A percentile compares a stretch with the other conserved stretches of the same genome.
Evolutionary conservation across 208 protist genomes (phyloP).

Genomic region (Crithidia expoeki): DNA sequence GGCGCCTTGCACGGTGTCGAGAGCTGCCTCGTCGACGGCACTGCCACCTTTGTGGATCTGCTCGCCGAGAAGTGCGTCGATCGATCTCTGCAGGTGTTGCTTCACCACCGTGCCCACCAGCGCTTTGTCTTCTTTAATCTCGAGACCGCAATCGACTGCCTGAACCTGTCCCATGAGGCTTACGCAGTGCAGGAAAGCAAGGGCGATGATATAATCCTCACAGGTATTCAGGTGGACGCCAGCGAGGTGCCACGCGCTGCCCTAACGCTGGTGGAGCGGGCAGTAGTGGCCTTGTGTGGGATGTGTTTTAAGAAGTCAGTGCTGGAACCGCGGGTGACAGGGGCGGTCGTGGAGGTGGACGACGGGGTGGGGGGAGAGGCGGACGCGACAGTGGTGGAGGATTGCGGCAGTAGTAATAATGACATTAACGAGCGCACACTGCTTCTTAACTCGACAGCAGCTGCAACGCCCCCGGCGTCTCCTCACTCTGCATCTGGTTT

Average conservation of each 20-base stretch:
- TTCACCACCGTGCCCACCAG: constrained; percentile 29
- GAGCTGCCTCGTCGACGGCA: constrained; percentile 34
- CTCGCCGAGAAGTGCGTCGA: constrained; percentile 39
- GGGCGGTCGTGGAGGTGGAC: constrained; percentile 1
- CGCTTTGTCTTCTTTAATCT: constrained; percentile 87
- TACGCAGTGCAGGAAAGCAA: constrained; percentile 49
- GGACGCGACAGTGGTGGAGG: background rate
- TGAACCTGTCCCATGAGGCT: constrained; percentile 83
- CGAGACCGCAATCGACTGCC: constrained; percentile 88
- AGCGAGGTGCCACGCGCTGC: constrained; percentile 28
- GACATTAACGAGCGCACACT: background rate
- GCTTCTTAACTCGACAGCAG: background rate
- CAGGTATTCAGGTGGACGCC: constrained; percentile 38
- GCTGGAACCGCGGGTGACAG: background rate
- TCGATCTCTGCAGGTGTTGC: constrained; percentile 27
- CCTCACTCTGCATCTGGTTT: background rate
- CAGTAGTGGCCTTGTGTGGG: constrained; percentile 15
- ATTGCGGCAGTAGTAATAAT: background rate
- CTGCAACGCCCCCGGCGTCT: background rate
- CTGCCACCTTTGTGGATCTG: constrained; percentile 37
- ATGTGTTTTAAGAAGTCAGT: constrained; percentile 28
- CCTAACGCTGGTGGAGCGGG: constrained; percentile 28
- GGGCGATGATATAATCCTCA: constrained; percentile 35
- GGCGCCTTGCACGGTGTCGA: constrained; percentile 30
- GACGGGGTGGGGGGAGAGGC: background rate